Evolutionary conservation across 345 rosid species (phyloP).

Genomic region (Raphanus raphanistrum): DNA sequence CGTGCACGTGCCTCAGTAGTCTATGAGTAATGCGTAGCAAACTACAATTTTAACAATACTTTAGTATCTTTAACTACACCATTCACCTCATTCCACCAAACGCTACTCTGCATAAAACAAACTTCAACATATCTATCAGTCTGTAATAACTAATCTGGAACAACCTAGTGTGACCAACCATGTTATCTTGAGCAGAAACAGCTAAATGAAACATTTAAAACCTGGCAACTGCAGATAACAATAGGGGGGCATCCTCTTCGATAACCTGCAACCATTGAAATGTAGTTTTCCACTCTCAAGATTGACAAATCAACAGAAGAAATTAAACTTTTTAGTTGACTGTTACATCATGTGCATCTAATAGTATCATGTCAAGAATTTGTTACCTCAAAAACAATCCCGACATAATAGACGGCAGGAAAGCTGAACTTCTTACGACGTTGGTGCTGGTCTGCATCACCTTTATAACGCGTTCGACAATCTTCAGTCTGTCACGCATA

Average conservation of each 20-base stretch:
- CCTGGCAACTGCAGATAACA: conserved; percentile 98
- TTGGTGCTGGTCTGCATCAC: conserved; percentile 94
- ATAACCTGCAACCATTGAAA: conserved; percentile 56
- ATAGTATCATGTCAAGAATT: neutral
- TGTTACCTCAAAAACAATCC: conserved; percentile 87
- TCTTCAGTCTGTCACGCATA: conserved; percentile 76
- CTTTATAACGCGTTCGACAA: conserved; percentile 92
- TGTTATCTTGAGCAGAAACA: neutral
- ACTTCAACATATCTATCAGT: neutral
- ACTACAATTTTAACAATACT: conserved; percentile 47
- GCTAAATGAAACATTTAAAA: conserved; percentile 12
- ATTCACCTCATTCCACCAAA: conserved; percentile 1
- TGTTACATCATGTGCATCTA: neutral
- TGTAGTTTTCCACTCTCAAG: too few species aligned
- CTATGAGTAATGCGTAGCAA: conserved; percentile 98
- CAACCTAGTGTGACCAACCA: conserved; percentile 8
- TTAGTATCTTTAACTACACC: conserved; percentile 22
- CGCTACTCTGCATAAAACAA: neutral
- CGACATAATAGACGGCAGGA: conserved; percentile 90
- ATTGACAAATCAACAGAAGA: neutral
- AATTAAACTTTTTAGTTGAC: neutral
- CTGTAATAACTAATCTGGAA: neutral
- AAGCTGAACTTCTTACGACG: conserved; percentile 87
- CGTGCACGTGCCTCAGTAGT: conserved; percentile 92
- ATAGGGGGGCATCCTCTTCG: conserved; percentile 85